phyloP scores from a whole-genome alignment of 2,329 filamentous ascomycete genomes.

The Sporothrix dimorphospora region DNA sequence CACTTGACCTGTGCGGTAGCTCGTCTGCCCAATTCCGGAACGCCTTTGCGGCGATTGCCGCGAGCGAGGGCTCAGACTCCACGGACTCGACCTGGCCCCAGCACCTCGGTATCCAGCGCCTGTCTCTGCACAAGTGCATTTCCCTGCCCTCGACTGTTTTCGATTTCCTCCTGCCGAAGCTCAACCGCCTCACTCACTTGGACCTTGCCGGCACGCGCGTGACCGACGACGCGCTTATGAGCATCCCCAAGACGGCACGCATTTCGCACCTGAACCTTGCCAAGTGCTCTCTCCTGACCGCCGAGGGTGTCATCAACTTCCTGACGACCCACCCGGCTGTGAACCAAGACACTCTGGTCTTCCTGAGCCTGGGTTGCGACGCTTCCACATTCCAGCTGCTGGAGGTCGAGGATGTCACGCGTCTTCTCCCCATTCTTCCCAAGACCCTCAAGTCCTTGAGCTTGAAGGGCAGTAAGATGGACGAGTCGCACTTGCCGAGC shows the following conservation, averaged over 20 bases:
- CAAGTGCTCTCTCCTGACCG: slow-evolving; percentile 72
- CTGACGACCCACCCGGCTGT: slow-evolving; percentile 71
- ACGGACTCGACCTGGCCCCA: slow-evolving; percentile 52
- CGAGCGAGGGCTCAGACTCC: neutral
- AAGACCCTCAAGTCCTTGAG: slow-evolving; percentile 71
- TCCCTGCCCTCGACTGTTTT: slow-evolving; percentile 69
- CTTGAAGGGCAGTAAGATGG: slow-evolving; percentile 74
- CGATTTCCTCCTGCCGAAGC: slow-evolving; percentile 70
- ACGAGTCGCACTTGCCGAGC: slow-evolving; percentile 63
- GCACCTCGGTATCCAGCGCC: slow-evolving; percentile 62
- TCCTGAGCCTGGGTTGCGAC: slow-evolving; percentile 74
- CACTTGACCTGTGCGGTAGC: slow-evolving; percentile 77
- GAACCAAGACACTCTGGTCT: slow-evolving; percentile 61
- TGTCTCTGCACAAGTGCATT: slow-evolving; percentile 79
- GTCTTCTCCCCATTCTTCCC: slow-evolving; percentile 68
- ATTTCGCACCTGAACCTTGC: slow-evolving; percentile 79
- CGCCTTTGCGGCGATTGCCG: slow-evolving; percentile 62
- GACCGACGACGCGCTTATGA: slow-evolving; percentile 69
- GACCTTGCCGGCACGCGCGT: slow-evolving; percentile 80
- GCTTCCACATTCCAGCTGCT: slow-evolving; percentile 73
- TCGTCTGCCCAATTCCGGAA: slow-evolving; percentile 69
- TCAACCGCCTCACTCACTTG: slow-evolving; percentile 71
- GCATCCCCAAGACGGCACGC: slow-evolving; percentile 70
- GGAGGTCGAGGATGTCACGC: slow-evolving; percentile 65
- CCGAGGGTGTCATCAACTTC: slow-evolving; percentile 70